Conservation (phyloP, 345 rosid genomes). For the Sonneratia alba region DNA sequence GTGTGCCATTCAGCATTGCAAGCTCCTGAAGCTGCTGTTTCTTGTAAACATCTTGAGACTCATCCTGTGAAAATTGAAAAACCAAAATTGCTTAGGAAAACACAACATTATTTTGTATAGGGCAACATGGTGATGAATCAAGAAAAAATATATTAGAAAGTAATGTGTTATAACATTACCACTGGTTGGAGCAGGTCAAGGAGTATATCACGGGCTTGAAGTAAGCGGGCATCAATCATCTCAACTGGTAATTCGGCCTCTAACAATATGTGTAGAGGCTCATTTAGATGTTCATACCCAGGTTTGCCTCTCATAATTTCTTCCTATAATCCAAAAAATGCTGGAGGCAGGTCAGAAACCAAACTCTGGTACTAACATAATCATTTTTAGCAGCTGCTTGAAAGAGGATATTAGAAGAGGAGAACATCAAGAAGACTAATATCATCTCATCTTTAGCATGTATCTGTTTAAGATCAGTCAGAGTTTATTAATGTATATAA, state of each 20-base stretch:
- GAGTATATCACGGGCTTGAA: slow-evolving; percentile 90
- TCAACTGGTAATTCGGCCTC: slow-evolving; percentile 94
- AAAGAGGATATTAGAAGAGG: background rate
- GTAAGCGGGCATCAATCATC: slow-evolving; percentile 75
- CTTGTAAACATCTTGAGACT: slow-evolving; percentile 90
- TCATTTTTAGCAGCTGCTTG: background rate
- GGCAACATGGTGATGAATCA: background rate
- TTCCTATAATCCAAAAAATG: slow-evolving; percentile 36
- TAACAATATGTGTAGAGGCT: slow-evolving; percentile 86
- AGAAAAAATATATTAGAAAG: background rate
- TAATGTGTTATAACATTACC: slow-evolving; percentile 25
- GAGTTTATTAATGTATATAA: too few species aligned
- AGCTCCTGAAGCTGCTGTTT: slow-evolving; percentile 95
- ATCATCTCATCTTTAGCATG: too few species aligned
- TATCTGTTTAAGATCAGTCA: too few species aligned
- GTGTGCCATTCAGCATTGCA: slow-evolving; percentile 85
- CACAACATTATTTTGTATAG: background rate
- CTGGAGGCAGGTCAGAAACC: background rate
- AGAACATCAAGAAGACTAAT: background rate
- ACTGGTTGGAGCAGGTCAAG: slow-evolving; percentile 86
- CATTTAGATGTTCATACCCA: slow-evolving; percentile 91
- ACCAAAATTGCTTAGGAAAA: background rate
- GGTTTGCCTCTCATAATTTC: slow-evolving; percentile 95
- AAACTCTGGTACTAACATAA: background rate
- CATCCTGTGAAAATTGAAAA: slow-evolving; percentile 38